Evolutionary conservation across 1,284 basidiomycete species (phyloP).

Genomic region (Heterobasidion annosum): DNA sequence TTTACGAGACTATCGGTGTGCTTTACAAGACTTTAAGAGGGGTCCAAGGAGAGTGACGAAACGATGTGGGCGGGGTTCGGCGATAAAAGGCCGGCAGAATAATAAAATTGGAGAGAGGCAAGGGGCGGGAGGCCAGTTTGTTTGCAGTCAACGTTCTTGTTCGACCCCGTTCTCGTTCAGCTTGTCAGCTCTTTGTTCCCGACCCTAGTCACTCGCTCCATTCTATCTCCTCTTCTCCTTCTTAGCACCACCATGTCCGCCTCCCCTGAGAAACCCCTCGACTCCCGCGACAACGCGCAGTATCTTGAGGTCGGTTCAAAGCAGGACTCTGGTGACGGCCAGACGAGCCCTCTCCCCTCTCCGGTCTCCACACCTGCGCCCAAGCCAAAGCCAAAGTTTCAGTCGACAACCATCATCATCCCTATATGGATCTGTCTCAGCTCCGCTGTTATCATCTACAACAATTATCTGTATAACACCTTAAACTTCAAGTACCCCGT

Average conservation of each 20-base stretch:
- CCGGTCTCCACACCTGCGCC: constrained; percentile 37
- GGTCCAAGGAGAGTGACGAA: too few relatives aligned
- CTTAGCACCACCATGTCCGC: neutral
- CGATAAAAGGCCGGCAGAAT: too few relatives aligned
- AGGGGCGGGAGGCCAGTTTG: too few relatives aligned
- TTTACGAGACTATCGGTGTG: too few relatives aligned
- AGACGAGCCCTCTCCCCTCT: constrained; percentile 30
- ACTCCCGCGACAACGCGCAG: constrained; percentile 13
- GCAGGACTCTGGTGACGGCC: constrained; percentile 16
- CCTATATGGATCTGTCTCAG: constrained; percentile 88
- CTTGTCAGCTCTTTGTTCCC: neutral
- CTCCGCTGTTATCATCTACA: constrained; percentile 93
- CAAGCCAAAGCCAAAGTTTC: constrained; percentile 32
- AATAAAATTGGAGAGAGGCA: too few relatives aligned
- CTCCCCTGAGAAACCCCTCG: constrained; percentile 12
- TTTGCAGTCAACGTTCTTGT: neutral
- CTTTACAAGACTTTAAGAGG: too few relatives aligned
- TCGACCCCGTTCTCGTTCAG: neutral
- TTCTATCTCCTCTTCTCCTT: neutral
- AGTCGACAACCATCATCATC: constrained; percentile 64
- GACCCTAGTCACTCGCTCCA: constrained; percentile 1
- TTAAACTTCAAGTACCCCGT: constrained; percentile 82
- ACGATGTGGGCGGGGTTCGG: too few relatives aligned
- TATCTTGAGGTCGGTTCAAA: constrained; percentile 21
- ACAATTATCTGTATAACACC: constrained; percentile 86